Base-by-base conservation (phyloP, 2,329 filamentous ascomycete species). In the Trichoderma simmonsii region DNA sequence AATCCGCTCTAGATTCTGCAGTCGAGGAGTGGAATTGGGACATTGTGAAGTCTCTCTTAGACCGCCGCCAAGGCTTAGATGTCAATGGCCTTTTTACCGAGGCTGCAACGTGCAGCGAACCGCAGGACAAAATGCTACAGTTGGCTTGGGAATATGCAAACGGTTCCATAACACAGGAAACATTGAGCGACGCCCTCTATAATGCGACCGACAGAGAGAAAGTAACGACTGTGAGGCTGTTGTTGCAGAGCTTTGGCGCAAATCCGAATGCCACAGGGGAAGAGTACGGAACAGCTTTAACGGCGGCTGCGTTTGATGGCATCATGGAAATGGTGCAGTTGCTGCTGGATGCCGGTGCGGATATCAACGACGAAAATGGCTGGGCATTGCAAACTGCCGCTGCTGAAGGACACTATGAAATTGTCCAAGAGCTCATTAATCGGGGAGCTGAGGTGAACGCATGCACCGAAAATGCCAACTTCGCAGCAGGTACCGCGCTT, bases 131-230 rank as follows among this genome's bases (percentile, higher is more conserved):
- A 39, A 77, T 83, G 15, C 74, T 84, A 3, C 78, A 80, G 59
- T 75, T 78, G 9, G 76, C 81, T 32, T 84, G 82, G 82, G 76
- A 80, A 11, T 83, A 84, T 64, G 76, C 81, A 0, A 71, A 77
- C 12, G 80, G 81, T 0, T 75, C 71, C 0, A 81, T 84, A 8
- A 79, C 77, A 0, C 39, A 75, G 2, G 75, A 81, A 32, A 79
- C 73, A 1, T 74, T 83, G 6, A 78, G 80, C 43, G 36, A 79
- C 1, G 80, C 80, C 2, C 74, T 84, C 3, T 84, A 83, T 26
- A 72, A 82, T 18, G 82, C 83, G 1, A 83, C 82, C 0, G 83
- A 84, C 54, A 74, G 73, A 39, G 81, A 84, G 72, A 83, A 82
- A 30, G 74, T 75, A 9, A 76, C 76, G 0, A 83, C 81, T 0